Conservation (phyloP, 345 rosid genomes). For the Linum trigynum region DNA sequence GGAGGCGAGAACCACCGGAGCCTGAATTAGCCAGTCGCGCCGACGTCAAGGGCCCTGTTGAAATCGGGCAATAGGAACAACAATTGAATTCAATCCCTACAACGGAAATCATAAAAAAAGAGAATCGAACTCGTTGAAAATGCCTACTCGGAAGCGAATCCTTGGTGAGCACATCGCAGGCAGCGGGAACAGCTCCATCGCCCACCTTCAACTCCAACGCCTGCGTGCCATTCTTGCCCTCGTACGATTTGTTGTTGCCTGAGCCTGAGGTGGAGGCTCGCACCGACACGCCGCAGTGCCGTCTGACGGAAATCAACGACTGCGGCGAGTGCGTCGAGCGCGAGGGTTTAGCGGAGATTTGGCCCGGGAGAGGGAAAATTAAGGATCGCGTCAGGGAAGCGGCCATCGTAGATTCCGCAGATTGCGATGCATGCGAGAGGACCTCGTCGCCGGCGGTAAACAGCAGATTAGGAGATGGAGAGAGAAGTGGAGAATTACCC, state of each 20-base stretch:
- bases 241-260: constrained; percentile 13
- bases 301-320: constrained; percentile 12
- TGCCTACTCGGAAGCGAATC: constrained; percentile 63
- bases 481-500: background rate
- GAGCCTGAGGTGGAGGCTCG: constrained; percentile 23
- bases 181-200: constrained; percentile 23
- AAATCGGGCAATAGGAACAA: background rate
- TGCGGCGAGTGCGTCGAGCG: constrained; percentile 18
- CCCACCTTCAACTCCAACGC: constrained; percentile 33
- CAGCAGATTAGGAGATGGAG: background rate
- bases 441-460: background rate
- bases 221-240: constrained; percentile 16
- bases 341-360: constrained; percentile 18
- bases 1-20: constrained; percentile 62
- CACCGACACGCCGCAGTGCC: constrained; percentile 16
- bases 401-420: constrained; percentile 27
- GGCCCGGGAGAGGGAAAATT: constrained; percentile 17
- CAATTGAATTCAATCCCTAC: background rate
- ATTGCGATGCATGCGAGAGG: background rate
- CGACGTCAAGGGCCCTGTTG: constrained; percentile 72
- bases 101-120: background rate
- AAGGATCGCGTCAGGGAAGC: constrained; percentile 31
- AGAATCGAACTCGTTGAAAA: background rate
- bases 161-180: constrained; percentile 15
- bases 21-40: constrained; percentile 32